Conservation (phyloP, 2,329 filamentous ascomycete species). For the Teratosphaeria zuluensis region DNA sequence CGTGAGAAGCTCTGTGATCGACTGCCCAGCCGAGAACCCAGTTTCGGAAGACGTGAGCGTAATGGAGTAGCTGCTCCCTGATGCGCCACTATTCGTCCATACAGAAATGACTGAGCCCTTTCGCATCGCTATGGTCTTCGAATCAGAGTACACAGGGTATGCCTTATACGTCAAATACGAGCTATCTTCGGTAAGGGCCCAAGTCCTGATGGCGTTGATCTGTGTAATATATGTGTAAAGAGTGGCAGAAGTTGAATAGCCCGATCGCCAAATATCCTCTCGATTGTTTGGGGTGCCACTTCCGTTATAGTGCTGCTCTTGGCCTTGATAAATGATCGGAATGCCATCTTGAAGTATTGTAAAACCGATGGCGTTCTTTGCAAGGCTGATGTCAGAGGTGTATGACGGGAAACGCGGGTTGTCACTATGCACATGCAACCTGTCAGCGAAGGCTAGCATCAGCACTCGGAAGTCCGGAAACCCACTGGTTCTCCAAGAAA, state of each 20-base stretch:
- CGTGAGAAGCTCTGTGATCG: conserved; percentile 31
- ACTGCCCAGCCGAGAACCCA: conserved; percentile 15
- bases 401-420: conserved; percentile 32
- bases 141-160: conserved; percentile 28
- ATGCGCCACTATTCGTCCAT: conserved; percentile 18
- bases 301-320: conserved; percentile 40
- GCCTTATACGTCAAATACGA: conserved; percentile 32
- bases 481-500: conserved; percentile 30
- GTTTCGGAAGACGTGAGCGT: conserved; percentile 20
- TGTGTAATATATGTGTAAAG: conserved; percentile 31
- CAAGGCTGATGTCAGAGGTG: conserved; percentile 41
- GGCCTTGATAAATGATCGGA: conserved; percentile 36
- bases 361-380: conserved; percentile 52
- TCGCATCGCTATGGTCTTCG: conserved; percentile 33
- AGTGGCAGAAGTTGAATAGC: conserved; percentile 25
- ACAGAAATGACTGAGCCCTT: conserved; percentile 35
- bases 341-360: conserved; percentile 51
- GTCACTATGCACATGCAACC: conserved; percentile 12
- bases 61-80: conserved; percentile 12
- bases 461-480: neutral
- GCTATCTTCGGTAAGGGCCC: conserved; percentile 29
- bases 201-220: conserved; percentile 43
- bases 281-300: conserved; percentile 24
- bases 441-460: neutral
- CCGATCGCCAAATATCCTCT: conserved; percentile 30